Conservation (phyloP, 2,329 filamentous ascomycete species). For the Tolypocladium paradoxum region DNA sequence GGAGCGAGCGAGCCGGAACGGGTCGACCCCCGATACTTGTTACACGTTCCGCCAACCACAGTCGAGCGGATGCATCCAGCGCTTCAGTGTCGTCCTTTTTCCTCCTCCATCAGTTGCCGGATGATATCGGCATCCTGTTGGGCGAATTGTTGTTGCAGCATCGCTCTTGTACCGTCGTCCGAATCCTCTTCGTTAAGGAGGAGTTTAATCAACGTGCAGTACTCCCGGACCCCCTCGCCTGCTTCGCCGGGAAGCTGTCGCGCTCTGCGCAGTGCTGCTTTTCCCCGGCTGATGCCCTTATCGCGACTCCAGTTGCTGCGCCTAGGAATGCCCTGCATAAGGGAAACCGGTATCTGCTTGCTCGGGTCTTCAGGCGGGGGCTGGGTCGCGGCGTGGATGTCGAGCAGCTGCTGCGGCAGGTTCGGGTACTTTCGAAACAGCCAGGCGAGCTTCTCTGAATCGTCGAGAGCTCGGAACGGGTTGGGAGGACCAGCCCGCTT, state of each 20-base stretch:
- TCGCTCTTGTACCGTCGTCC: constrained; percentile 19
- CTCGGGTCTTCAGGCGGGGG: constrained; percentile 25
- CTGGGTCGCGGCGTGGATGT: constrained; percentile 39
- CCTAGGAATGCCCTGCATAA: constrained; percentile 22
- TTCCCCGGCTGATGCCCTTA: constrained; percentile 44
- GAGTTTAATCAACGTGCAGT: constrained; percentile 43
- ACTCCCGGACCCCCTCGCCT: constrained; percentile 50
- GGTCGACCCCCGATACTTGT: background rate
- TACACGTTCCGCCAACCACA: background rate
- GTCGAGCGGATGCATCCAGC: background rate
- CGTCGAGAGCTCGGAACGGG: constrained; percentile 41
- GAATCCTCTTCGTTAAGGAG: constrained; percentile 28
- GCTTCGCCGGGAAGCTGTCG: constrained; percentile 39
- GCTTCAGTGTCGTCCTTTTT: constrained; percentile 18
- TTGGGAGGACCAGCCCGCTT: constrained; percentile 17
- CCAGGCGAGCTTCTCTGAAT: constrained; percentile 34
- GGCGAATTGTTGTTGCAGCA: constrained; percentile 33
- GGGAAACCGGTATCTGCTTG: constrained; percentile 18
- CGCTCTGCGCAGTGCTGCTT: constrained; percentile 40
- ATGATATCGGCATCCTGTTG: constrained; percentile 39
- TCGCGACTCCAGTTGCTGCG: constrained; percentile 46
- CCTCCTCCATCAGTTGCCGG: constrained; percentile 35
- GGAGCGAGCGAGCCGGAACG: background rate
- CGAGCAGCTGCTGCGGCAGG: constrained; percentile 33
- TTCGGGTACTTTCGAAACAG: constrained; percentile 44